Evolutionary conservation across 116 monocot species (phyloP), one percentile per base, ranked within the genome.

Genomic region (Trichopus zeylanicus): DNA sequence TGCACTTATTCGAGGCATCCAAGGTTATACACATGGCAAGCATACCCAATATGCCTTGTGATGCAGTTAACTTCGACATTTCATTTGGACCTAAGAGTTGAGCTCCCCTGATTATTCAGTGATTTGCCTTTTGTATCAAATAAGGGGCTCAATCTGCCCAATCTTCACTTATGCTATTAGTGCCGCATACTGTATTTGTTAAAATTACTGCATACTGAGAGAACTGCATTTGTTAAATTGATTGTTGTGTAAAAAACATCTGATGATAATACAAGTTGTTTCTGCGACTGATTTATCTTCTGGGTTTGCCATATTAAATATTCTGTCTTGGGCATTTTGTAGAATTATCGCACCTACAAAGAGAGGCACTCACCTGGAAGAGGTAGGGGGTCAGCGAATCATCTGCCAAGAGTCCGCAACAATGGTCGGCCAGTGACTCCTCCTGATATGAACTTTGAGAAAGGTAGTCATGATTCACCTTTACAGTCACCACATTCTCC

Each of bases 301-400:
- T 42, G 42, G 42, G 3, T 42, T 42, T 42, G 42, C 18, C 53
- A 9, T 27, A 8, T 54, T n/a, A 31, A 48, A 25, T 46, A 25
- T n/a, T 35, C 3, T 54, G 18, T 52, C 8, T 55, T 23, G 20
- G 23, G 29, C 30, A 23, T 58, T 32, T 55, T 73, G 28, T 57
- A 82, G 82, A 80, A 68, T 15, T 59, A 59, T 34, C 63, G 49
- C 25, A 12, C 69, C 46, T 58, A 70, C 59, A 78, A 22, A 53
- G 83, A 78, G 18, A 78, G 58, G 15, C 61, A 31, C 16, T 67
- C 77, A 54, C 10, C 64, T 23, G 77, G 75, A 30, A 86, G 81
- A 56, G 75, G 74, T 39, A 68, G 65, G 16, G 48, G 31, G 10
- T 32, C 21, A 31, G 6, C 51, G 6, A 66, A 69, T 59, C 66